These are phyloP conservation scores for Zychaea mexicana DNA, from an alignment of 371 early-diverging fungal genomes.

Conservation along the genomic window DNA sequence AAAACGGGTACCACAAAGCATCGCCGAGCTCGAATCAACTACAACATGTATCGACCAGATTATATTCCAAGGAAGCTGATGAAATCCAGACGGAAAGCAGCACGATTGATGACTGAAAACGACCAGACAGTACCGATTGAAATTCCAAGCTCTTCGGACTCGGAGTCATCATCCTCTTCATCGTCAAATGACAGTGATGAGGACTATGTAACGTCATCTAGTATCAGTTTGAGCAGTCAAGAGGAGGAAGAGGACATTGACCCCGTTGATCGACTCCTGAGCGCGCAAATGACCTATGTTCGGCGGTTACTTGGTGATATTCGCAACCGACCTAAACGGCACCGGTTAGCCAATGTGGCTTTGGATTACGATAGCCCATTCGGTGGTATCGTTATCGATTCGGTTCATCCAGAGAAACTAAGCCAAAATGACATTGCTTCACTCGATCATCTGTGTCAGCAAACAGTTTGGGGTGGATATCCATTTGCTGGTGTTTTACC, in stretches of 20 bases:
- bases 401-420: conserved; percentile 16
- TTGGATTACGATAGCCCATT: conserved; percentile 20
- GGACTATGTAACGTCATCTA: not conserved
- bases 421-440: conserved; percentile 16
- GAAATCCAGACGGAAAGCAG: conserved; percentile 9
- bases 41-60: conserved; percentile 37
- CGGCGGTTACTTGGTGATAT: conserved; percentile 21
- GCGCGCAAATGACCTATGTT: conserved; percentile 39
- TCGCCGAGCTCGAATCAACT: not conserved
- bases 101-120: not conserved
- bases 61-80: conserved; percentile 27
- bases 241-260: conserved; percentile 12
- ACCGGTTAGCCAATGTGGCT: conserved; percentile 5
- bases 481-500: conserved; percentile 46
- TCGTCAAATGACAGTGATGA: not conserved
- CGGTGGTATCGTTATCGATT: not conserved
- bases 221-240: not conserved
- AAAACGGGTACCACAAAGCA: conserved; percentile 5
- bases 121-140: conserved; percentile 9
- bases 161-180: conserved; percentile 9
- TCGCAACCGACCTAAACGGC: conserved; percentile 6
- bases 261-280: conserved; percentile 17
- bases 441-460: conserved; percentile 47
- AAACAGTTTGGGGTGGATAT: conserved; percentile 54
- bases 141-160: not conserved